Base-by-base conservation (phyloP, 352 stramenopile genomes). In the Globisporangium abappressorium region DNA sequence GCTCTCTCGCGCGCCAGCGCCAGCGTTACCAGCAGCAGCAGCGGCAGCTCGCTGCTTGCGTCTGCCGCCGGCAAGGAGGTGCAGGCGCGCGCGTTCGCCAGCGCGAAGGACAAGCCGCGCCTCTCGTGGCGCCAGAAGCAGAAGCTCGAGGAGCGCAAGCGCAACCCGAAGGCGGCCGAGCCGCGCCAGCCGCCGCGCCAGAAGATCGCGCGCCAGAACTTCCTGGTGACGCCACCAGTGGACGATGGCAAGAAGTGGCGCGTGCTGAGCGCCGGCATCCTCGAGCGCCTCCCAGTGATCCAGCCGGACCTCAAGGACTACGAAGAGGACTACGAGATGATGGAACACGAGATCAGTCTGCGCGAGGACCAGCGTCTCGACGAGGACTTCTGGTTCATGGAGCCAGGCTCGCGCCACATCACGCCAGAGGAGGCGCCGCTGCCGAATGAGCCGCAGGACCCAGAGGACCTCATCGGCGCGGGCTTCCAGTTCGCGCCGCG, bases 311-410 rank as follows among this genome's bases (percentile, higher is more conserved):
- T 84, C 12, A 75, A 84, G 68, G 74, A 89, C 69, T 95, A 85
- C 81, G 85, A 92, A 64, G 64, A 87, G 69, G 87, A 92, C 67
- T 90, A 82, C 51, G 77, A 85, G 65, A 75, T 84, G 57, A 85
- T 93, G 81, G 69, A 89, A 69, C 84, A 93, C 70, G 86, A 93
- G 72, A 91, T 91, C 65, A 74, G 72, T 28, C 74, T 95, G 46
- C 85, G 85, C n/a, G 73, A 87, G 34, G 83, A 87, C 70, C 84
- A 93, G 84, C 76, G 87, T 51, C 55, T 95, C 36, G 84, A 92
- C 51, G 83, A 93, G 43, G 85, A 89, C 55, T 95, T 95, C 63
- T 95, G 87, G 87, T 92, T 91, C 74, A 89, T 90, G 77, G 87
- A 95, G 66, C 82, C 87, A 1, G 87, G 87, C 3, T 70, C 82